These are phyloP conservation scores for Coemansia sp. DNA, from an alignment of 192 early-diverging fungal genomes.

Conservation along the genomic window DNA sequence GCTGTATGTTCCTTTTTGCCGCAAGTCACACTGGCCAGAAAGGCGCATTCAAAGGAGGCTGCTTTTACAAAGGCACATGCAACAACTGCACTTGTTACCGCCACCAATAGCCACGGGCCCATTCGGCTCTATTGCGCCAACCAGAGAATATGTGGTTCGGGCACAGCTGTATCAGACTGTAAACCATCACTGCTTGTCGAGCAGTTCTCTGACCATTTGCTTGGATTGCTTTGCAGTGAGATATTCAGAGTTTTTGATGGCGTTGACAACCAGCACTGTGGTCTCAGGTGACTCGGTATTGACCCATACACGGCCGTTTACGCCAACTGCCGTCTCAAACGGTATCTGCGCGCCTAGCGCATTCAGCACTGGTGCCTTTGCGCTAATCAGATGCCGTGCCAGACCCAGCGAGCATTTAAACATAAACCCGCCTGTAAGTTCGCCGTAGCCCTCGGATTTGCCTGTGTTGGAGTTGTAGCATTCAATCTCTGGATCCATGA, in stretches of 20 bases:
- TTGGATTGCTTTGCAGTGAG: conserved; percentile 59
- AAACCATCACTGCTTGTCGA: conserved; percentile 22
- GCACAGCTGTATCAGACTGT: background rate
- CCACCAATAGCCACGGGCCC: background rate
- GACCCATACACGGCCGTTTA: conserved; percentile 96
- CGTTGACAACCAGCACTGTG: conserved; percentile 68
- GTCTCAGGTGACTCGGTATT: conserved; percentile 62
- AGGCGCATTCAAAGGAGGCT: background rate
- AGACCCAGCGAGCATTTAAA: conserved; percentile 78
- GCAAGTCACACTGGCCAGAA: no score
- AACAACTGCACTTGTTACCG: background rate
- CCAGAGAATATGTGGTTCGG: background rate
- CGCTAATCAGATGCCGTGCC: conserved; percentile 64
- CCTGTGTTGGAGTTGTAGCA: conserved; percentile 80
- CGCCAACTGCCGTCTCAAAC: conserved; percentile 87
- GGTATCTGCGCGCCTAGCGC: conserved; percentile 69
- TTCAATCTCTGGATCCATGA: conserved; percentile 97
- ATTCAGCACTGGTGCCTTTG: conserved; percentile 68
- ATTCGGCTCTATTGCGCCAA: background rate
- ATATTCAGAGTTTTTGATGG: conserved; percentile 72
- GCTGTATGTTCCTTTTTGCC: background rate
- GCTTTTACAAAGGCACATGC: background rate
- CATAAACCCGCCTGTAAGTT: conserved; percentile 77
- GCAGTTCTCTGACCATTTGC: conserved; percentile 56
- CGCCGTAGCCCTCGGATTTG: conserved; percentile 88